Percentiles rank a stretch among this genome's conserved stretches.
Conservation (phyloP, 2,329 filamentous ascomycete genomes). For the Fusarium sororula region DNA sequence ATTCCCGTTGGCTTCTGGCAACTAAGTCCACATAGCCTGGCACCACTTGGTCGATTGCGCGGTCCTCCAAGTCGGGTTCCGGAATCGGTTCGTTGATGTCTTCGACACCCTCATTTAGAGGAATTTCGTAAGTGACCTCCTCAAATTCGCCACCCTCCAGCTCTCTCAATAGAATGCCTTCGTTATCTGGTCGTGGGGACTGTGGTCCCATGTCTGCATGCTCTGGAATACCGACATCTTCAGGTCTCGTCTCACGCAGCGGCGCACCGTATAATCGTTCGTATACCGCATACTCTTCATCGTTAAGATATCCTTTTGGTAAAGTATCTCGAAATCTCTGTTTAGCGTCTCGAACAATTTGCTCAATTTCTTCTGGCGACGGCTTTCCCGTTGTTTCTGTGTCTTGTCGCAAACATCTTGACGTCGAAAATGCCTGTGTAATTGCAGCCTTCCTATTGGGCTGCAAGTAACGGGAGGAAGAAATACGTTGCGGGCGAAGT, state of each 20-base stretch:
- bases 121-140: constrained; percentile 63
- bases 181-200: constrained; percentile 38
- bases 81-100: constrained; percentile 32
- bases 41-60: constrained; percentile 41
- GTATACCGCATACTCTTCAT: constrained; percentile 79
- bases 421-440: constrained; percentile 45
- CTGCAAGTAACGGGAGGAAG: constrained; percentile 23
- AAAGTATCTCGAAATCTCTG: constrained; percentile 81
- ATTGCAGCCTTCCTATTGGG: constrained; percentile 42
- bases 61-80: not conserved
- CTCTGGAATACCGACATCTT: constrained; percentile 64
- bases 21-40: constrained; percentile 57
- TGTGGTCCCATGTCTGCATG: constrained; percentile 49
- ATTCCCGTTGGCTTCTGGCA: constrained; percentile 65
- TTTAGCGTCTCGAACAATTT: constrained; percentile 74
- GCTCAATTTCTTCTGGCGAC: constrained; percentile 59
- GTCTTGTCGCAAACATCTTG: constrained; percentile 38
- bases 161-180: constrained; percentile 62
- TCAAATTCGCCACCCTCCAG: constrained; percentile 67
- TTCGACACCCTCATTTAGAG: constrained; percentile 24
- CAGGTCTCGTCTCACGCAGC: constrained; percentile 66
- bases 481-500: constrained; percentile 25
- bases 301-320: constrained; percentile 74
- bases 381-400: not conserved
- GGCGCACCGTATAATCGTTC: constrained; percentile 84